Percentiles rank a stretch among this genome's conserved stretches.
Conservation (phyloP, 2,329 filamentous ascomycete genomes). For the Teratosphaeria zuluensis region DNA sequence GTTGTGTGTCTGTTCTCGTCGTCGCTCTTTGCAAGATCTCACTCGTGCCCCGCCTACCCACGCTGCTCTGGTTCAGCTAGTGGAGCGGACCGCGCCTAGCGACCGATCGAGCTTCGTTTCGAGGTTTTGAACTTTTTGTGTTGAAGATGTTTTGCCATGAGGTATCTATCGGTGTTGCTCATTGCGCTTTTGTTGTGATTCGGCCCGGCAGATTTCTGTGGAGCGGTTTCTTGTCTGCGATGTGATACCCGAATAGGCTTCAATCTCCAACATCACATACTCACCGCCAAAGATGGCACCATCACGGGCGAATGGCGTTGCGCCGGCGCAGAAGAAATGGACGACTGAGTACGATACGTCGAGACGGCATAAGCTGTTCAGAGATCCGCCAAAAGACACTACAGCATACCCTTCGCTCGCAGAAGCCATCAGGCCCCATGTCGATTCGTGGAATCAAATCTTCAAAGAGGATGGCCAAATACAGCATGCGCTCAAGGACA, state of each 20-base stretch:
- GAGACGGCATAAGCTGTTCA: constrained; percentile 79
- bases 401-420: constrained; percentile 82
- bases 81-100: background rate
- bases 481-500: constrained; percentile 70
- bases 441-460: constrained; percentile 89
- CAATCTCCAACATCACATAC: background rate
- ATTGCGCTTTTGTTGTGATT: background rate
- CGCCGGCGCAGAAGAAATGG: constrained; percentile 62
- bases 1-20: background rate
- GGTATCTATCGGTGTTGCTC: background rate
- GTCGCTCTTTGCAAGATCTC: background rate
- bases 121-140: background rate
- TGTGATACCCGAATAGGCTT: background rate
- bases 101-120: background rate
- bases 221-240: background rate
- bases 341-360: constrained; percentile 77
- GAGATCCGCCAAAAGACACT: constrained; percentile 75
- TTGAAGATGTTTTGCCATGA: background rate
- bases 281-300: constrained; percentile 21
- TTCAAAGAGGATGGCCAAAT: constrained; percentile 66
- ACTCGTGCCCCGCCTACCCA: background rate
- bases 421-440: constrained; percentile 78
- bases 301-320: constrained; percentile 13
- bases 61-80: background rate
- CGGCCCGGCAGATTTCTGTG: background rate